Evolutionary conservation across 202 grass and related monocot species (phyloP).

Genomic region (Zizania palustris): DNA sequence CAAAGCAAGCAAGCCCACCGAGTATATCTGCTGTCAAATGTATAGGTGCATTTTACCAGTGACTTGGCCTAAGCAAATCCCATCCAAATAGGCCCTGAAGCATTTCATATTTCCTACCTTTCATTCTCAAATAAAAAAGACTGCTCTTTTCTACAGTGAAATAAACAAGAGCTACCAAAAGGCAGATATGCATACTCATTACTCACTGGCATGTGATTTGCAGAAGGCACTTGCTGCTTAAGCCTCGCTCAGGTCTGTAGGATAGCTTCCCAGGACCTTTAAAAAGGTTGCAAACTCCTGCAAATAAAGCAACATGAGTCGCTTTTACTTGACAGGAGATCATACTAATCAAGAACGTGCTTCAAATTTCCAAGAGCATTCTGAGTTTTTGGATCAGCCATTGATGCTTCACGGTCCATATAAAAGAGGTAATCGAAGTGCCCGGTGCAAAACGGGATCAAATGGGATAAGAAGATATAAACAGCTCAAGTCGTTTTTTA

Average conservation of each 20-base stretch:
- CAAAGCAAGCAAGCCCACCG: slow-evolving; percentile 1
- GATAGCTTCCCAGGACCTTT: slow-evolving; percentile 88
- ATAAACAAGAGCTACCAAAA: not conserved
- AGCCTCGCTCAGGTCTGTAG: slow-evolving; percentile 65
- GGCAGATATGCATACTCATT: not conserved
- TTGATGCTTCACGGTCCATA: slow-evolving; percentile 89
- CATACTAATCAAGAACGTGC: slow-evolving; percentile 30
- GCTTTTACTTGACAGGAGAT: slow-evolving; percentile 13
- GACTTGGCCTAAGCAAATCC: not conserved
- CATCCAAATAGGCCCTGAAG: slow-evolving; percentile 5
- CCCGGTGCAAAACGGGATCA: slow-evolving; percentile 45
- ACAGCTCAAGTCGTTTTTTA: not conserved
- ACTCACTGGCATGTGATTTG: slow-evolving; percentile 47
- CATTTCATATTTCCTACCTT: not conserved
- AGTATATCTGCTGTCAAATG: not conserved
- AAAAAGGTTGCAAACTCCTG: slow-evolving; percentile 98
- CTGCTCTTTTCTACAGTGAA: not conserved
- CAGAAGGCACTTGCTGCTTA: slow-evolving; percentile 48
- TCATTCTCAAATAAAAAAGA: not conserved
- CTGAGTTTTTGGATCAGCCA: slow-evolving; percentile 79
- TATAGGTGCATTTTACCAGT: not conserved
- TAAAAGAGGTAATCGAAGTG: slow-evolving; percentile 98
- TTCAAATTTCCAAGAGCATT: slow-evolving; percentile 89
- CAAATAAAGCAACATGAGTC: slow-evolving; percentile 45
- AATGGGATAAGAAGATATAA: slow-evolving; percentile 28